These are phyloP conservation scores for Arthrinium phaeospermum DNA, from an alignment of 2,329 filamentous ascomycete species.

Conservation along the genomic window DNA sequence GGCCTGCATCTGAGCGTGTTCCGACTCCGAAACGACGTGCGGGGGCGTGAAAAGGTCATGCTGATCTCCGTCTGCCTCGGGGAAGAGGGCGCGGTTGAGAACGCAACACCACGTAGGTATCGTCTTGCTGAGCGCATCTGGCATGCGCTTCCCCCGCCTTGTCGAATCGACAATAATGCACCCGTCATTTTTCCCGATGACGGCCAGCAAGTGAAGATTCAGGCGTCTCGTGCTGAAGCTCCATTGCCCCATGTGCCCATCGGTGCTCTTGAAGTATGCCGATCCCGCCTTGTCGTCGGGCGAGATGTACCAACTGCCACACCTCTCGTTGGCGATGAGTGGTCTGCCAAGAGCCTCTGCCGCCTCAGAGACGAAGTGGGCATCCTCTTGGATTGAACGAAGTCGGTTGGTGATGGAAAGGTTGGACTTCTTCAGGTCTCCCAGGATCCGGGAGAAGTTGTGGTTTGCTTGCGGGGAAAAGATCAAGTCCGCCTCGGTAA, in stretches of 20 bases:
- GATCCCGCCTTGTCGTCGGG: conserved; percentile 70
- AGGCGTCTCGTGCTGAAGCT: conserved; percentile 83
- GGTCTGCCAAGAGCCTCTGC: conserved; percentile 65
- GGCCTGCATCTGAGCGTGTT: conserved; percentile 78
- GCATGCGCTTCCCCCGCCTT: conserved; percentile 89
- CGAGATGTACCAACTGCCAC: conserved; percentile 92
- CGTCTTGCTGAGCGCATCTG: conserved; percentile 92
- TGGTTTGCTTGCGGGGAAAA: conserved; percentile 61
- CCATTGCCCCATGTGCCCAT: conserved; percentile 92
- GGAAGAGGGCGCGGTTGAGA: conserved; percentile 80
- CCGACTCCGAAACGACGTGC: conserved; percentile 73
- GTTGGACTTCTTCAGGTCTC: conserved; percentile 75
- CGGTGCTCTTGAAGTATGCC: conserved; percentile 97
- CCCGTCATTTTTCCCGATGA: conserved; percentile 72
- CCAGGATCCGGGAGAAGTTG: conserved; percentile 72
- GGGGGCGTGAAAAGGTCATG: conserved; percentile 73
- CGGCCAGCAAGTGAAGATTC: conserved; percentile 79
- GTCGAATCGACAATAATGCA: conserved; percentile 93
- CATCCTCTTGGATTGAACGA: conserved; percentile 77
- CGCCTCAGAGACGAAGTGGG: conserved; percentile 72
- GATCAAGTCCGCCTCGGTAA: conserved; percentile 44
- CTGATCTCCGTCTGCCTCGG: conserved; percentile 39
- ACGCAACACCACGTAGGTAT: conserved; percentile 93
- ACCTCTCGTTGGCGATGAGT: conserved; percentile 90
- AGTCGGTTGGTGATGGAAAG: conserved; percentile 84